These are phyloP conservation scores for Nicotiana obtusifolia DNA, from an alignment of 257 asterid genomes.

Conservation along the genomic window DNA sequence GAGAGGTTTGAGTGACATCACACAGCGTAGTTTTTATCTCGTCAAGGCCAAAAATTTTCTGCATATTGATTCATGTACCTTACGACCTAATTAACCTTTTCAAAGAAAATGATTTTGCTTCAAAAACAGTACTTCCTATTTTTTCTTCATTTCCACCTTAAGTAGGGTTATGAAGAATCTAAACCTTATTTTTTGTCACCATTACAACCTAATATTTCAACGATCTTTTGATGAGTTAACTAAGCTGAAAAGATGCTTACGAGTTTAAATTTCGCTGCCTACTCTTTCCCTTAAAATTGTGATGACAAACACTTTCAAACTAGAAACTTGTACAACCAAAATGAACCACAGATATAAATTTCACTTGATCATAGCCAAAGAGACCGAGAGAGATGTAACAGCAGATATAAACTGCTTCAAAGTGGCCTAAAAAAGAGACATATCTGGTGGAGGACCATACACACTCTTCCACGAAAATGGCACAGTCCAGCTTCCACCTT, in stretches of 20 bases:
- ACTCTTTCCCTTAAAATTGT: background rate
- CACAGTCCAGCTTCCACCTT: conserved; percentile 49
- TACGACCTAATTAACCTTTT: too few relatives aligned
- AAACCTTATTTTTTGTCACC: background rate
- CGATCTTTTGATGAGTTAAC: background rate
- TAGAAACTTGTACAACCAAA: background rate
- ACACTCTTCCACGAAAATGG: conserved; percentile 93
- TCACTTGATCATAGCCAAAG: background rate
- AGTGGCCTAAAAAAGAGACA: conserved; percentile 49
- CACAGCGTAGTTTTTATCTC: background rate
- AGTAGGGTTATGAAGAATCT: background rate
- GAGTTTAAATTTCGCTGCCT: background rate
- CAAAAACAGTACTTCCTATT: too few relatives aligned
- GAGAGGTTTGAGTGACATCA: too few relatives aligned
- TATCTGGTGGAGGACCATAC: conserved; percentile 88
- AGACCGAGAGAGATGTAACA: background rate
- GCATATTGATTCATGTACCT: background rate
- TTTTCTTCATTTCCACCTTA: too few relatives aligned
- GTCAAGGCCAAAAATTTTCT: background rate
- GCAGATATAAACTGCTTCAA: background rate
- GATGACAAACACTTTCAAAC: background rate
- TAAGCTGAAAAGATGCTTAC: background rate
- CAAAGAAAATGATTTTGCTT: too few relatives aligned
- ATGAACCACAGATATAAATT: background rate
- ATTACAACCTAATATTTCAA: background rate